Evolutionary conservation across 2,329 filamentous ascomycete genomes (phyloP), one percentile per base, ranked within the genome.

Genomic region (Botrytis aclada): DNA sequence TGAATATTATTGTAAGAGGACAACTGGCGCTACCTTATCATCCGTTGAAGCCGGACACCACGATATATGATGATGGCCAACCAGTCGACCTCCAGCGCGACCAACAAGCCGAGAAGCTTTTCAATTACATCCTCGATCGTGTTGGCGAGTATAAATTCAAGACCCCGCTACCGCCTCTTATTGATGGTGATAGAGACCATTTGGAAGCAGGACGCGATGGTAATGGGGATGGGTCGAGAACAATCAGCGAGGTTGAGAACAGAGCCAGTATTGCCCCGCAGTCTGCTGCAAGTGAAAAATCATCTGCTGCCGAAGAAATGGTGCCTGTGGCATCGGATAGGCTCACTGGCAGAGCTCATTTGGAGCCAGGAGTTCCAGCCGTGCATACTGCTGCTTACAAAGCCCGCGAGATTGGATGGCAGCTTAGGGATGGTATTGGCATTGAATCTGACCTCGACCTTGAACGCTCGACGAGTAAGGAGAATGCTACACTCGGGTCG

Each of bases 91-190:
- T 91, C 70, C 84, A 88, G 39, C 89, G 92, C 76, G 96, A 99
- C 81, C 88, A 90, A 71, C 88, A 95, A 79, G 93, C 96, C 45
- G 95, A 98, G 81, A 94, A 92, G 76, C 87, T 99, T 2, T 98
- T 97, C 85, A 98, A 98, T 77, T 94, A 98, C 81, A 93, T 97
- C 63, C 86, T 98, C 34, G 95, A 98, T 80, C 90, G 96, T 70
- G 94, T 96, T 61, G 96, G 95, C 80, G 90, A 93, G 76, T 98
- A 94, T 84, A 95, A 97, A 78, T 92, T 93, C 80, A 95, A 95
- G 81, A 84, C 89, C 37, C 86, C 89, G 47, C 86, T 89, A 12
- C 86, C 88, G 12, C 90, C 92, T 76, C 90, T 92, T 34, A 90
- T 97, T 25, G 90, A 95, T 80, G 96, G 95, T 22, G 93, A 97